Percentiles rank a stretch among this genome's conserved stretches.
These are phyloP conservation scores for Psilocybe tampanensis DNA, from an alignment of 768 basidiomycete genomes.

Conservation along the genomic window DNA sequence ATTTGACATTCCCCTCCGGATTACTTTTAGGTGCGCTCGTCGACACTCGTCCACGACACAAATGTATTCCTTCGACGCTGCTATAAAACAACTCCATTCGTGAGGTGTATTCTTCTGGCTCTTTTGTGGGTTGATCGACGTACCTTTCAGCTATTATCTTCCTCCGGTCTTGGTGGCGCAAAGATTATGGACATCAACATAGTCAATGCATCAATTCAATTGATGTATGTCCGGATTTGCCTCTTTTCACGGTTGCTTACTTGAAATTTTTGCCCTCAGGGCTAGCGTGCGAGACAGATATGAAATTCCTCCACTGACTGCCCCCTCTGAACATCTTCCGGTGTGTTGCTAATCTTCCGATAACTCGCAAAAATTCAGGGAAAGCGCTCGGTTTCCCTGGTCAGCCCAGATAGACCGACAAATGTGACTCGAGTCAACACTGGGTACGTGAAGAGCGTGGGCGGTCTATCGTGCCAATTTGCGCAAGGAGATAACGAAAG, in stretches of 20 bases:
- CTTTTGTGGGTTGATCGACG: neutral
- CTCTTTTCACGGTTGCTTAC: slow-evolving; percentile 33
- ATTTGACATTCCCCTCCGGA: slow-evolving; percentile 18
- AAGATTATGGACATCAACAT: slow-evolving; percentile 14
- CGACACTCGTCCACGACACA: slow-evolving; percentile 3
- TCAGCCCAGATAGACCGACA: slow-evolving; percentile 3
- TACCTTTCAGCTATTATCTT: slow-evolving; percentile 4
- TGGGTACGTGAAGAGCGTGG: neutral
- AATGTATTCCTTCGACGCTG: slow-evolving; percentile 1
- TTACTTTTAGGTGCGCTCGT: neutral
- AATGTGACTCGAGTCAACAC: slow-evolving; percentile 1
- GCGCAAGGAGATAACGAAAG: slow-evolving; percentile 12
- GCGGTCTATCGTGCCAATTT: neutral
- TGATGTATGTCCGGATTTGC: slow-evolving; percentile 25
- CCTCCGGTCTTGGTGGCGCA: slow-evolving; percentile 14
- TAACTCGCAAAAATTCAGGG: slow-evolving; percentile 12
- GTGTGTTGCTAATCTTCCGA: slow-evolving; percentile 23
- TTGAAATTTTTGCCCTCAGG: slow-evolving; percentile 22
- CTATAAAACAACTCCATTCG: slow-evolving; percentile 9
- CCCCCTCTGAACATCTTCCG: slow-evolving; percentile 3
- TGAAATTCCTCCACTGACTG: slow-evolving; percentile 2
- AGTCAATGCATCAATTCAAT: slow-evolving; percentile 18
- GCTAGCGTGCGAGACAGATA: slow-evolving; percentile 15
- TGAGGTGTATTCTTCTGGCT: neutral
- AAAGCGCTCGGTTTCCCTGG: neutral